Percentiles rank a stretch among this genome's conserved stretches.
phyloP scores from a whole-genome alignment of 352 stramenopile species.

The Phytophthora melonis region DNA sequence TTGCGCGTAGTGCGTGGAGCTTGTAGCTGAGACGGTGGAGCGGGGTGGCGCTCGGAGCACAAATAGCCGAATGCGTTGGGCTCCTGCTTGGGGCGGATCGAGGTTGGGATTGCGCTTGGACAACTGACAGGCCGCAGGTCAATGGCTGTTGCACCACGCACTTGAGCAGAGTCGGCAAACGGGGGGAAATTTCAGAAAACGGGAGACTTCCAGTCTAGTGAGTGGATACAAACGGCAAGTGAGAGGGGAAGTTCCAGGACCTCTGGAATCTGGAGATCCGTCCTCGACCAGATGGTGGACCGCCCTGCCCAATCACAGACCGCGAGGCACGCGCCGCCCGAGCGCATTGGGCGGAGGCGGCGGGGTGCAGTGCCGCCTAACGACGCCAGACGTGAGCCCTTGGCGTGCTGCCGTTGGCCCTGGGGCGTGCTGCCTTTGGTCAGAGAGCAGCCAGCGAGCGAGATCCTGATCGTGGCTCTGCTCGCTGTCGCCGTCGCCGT shows the following conservation, averaged over 20 bases:
- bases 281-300: neutral
- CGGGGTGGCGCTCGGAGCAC: neutral
- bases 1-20: neutral
- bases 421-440: conserved; percentile 21
- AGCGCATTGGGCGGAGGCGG: conserved; percentile 27
- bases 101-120: neutral
- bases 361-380: conserved; percentile 17
- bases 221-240: neutral
- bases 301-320: conserved; percentile 14
- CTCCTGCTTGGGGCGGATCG: neutral
- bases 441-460: conserved; percentile 26
- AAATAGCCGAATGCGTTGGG: conserved; percentile 35
- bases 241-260: conserved; percentile 15
- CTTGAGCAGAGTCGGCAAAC: no score
- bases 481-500: conserved; percentile 16
- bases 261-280: conserved; percentile 15
- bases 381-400: conserved; percentile 22
- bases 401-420: neutral
- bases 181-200: no score
- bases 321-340: conserved; percentile 17
- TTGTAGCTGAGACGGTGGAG: conserved; percentile 10
- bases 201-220: no score
- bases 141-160: no score
- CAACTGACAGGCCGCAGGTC: conserved; percentile 8
- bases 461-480: conserved; percentile 20